Conservation (phyloP, 148 eudicot species). For the Rhododendron ovatum region DNA sequence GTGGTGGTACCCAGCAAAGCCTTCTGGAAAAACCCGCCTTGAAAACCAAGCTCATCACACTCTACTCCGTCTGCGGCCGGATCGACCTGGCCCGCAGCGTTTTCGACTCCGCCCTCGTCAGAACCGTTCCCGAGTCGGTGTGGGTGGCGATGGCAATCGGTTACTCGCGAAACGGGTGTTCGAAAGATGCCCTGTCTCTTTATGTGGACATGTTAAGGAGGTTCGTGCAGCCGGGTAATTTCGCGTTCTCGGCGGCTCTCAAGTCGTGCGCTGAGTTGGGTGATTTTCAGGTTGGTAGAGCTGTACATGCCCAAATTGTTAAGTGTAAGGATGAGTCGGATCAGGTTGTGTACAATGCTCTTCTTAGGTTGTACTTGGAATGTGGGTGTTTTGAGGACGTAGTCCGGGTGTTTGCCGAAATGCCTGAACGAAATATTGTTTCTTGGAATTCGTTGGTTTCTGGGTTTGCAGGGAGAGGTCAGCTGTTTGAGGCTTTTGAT, state of each 20-base stretch:
- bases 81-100: conserved; percentile 31
- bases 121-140: conserved; percentile 16
- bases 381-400: conserved; percentile 35
- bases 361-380: conserved; percentile 27
- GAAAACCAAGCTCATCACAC: conserved; percentile 17
- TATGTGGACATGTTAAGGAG: conserved; percentile 31
- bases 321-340: conserved; percentile 29
- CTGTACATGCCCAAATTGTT: conserved; percentile 33
- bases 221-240: conserved; percentile 26
- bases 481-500: conserved; percentile 26
- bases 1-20: not conserved
- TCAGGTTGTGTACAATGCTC: conserved; percentile 36
- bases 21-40: not conserved
- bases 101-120: conserved; percentile 15
- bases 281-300: conserved; percentile 27
- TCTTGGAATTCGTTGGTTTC: conserved; percentile 35
- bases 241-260: conserved; percentile 28
- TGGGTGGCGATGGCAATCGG: conserved; percentile 46
- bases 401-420: conserved; percentile 33
- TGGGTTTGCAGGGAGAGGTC: conserved; percentile 23
- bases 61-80: conserved; percentile 33
- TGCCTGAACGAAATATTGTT: conserved; percentile 37
- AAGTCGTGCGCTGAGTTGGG: conserved; percentile 26
- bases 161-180: conserved; percentile 28
- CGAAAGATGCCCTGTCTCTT: conserved; percentile 24